These are phyloP conservation scores for Ganoderma leucocontextum DNA, from an alignment of 1,284 basidiomycete genomes.

Conservation along the genomic window DNA sequence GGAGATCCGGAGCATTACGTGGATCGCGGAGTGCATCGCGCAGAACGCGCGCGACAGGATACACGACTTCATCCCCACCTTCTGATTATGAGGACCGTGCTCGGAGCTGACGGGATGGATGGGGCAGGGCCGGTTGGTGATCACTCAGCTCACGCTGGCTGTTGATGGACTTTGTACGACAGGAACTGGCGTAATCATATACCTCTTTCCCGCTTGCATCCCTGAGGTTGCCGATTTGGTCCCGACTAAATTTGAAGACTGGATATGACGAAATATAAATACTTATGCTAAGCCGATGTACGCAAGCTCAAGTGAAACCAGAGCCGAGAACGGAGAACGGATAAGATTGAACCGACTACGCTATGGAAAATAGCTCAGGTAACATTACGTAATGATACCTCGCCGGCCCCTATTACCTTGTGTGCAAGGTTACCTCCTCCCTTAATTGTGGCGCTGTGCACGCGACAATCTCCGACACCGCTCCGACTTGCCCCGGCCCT, in stretches of 20 bases:
- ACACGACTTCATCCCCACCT: constrained; percentile 91
- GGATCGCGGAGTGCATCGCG: constrained; percentile 98
- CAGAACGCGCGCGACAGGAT: constrained; percentile 94
- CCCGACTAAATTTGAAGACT: too few relatives aligned
- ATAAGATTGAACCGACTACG: too few relatives aligned
- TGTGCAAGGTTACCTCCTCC: too few relatives aligned
- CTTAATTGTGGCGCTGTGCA: too few relatives aligned
- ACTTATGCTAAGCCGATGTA: neutral
- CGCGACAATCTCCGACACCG: too few relatives aligned
- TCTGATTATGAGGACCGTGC: constrained; percentile 64
- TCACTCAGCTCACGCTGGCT: neutral
- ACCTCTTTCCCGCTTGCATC: constrained; percentile 15
- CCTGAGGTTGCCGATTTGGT: neutral
- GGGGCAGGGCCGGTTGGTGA: neutral
- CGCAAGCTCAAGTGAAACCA: neutral
- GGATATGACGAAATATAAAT: too few relatives aligned
- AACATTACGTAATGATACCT: too few relatives aligned
- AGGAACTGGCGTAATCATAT: constrained; percentile 33
- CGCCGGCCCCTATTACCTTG: too few relatives aligned
- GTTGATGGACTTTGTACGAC: constrained; percentile 25
- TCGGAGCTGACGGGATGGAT: neutral
- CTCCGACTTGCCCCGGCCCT: too few relatives aligned
- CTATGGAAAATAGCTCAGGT: too few relatives aligned
- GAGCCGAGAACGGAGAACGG: too few relatives aligned
- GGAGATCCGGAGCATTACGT: constrained; percentile 96